Conservation (phyloP, 2,329 filamentous ascomycete species). For the Fusarium sp. region DNA sequence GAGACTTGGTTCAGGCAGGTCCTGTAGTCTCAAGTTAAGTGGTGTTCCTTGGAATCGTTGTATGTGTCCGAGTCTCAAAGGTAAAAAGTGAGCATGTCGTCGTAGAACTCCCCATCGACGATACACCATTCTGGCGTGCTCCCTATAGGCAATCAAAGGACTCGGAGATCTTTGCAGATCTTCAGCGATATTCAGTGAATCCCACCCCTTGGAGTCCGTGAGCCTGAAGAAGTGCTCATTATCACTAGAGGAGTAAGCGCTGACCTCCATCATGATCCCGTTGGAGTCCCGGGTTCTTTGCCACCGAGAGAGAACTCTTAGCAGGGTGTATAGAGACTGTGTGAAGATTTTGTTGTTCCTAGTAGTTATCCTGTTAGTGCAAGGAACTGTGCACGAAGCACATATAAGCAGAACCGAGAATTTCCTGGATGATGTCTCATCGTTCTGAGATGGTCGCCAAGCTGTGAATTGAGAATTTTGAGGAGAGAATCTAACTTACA, state of each 20-base stretch:
- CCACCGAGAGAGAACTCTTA: slow-evolving; percentile 13
- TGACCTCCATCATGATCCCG: slow-evolving; percentile 14
- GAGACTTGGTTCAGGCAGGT: not conserved
- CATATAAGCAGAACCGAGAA: too few relatives aligned
- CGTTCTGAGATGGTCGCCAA: too few relatives aligned
- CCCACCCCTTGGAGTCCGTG: not conserved
- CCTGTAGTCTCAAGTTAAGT: slow-evolving; percentile 4
- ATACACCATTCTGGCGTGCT: too few relatives aligned
- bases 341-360: slow-evolving; percentile 21
- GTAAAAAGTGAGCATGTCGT: too few relatives aligned
- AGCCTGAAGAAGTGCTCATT: not conserved
- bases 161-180: not conserved
- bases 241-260: slow-evolving; percentile 23
- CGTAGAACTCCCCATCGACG: too few relatives aligned
- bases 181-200: slow-evolving; percentile 10
- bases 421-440: too few relatives aligned
- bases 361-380: not conserved
- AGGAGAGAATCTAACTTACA: not conserved
- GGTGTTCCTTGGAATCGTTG: slow-evolving; percentile 12
- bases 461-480: too few relatives aligned
- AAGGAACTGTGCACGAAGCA: too few relatives aligned
- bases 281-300: not conserved
- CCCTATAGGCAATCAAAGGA: not conserved
- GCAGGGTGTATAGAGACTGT: not conserved
- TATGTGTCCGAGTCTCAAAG: not conserved